Percentiles rank a stretch among this genome's conserved stretches.
Evolutionary conservation across 305 asterid species (phyloP).

Genomic region (Caryopteris hybrid): DNA sequence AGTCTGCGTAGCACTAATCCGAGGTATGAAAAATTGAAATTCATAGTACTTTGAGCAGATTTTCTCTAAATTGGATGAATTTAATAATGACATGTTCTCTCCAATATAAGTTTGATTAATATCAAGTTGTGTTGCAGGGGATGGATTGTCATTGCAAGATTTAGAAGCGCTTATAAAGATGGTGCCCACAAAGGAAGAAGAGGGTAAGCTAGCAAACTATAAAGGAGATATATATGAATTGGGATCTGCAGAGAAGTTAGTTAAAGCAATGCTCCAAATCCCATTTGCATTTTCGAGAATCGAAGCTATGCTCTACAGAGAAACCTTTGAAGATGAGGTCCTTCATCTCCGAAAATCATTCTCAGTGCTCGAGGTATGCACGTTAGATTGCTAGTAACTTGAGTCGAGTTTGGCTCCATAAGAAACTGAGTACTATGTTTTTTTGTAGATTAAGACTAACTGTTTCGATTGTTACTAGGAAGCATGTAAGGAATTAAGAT

Average conservation of each 20-base stretch:
- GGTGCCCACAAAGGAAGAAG: constrained; percentile 89
- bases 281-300: constrained; percentile 76
- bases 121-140: constrained; percentile 40
- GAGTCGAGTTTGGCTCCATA: not conserved
- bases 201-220: constrained; percentile 59
- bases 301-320: constrained; percentile 85
- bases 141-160: constrained; percentile 73
- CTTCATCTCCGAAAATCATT: constrained; percentile 75
- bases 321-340: constrained; percentile 80
- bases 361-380: constrained; percentile 75
- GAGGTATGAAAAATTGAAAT: constrained; percentile 38
- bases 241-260: constrained; percentile 84
- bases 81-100: too few species aligned
- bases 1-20: constrained; percentile 66
- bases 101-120: not conserved
- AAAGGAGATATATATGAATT: constrained; percentile 64
- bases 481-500: constrained; percentile 87
- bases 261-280: constrained; percentile 62
- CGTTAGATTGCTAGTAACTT: too few species aligned
- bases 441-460: too few species aligned
- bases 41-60: not conserved
- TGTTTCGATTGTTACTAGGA: constrained; percentile 38
- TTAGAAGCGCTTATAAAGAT: constrained; percentile 84
- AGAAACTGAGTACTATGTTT: not conserved
- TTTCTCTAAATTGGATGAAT: too few species aligned